Evolutionary conservation across 2,329 filamentous ascomycete genomes (phyloP).

Genomic region (Phoma herbarum): DNA sequence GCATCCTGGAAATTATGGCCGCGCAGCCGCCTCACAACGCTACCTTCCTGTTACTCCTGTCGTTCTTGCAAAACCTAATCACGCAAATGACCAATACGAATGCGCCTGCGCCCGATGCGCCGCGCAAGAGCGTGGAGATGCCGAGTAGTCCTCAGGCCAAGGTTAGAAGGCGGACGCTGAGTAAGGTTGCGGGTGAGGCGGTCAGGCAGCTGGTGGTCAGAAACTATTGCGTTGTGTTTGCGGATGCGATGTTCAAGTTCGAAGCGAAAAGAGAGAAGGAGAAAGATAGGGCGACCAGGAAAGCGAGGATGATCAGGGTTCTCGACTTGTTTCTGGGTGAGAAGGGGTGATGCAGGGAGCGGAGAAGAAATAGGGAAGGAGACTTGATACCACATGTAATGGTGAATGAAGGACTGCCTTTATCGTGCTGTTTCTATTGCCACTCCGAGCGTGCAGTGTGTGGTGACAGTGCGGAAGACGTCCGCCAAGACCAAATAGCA

Average conservation of each 20-base stretch:
- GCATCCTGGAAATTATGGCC: constrained; percentile 76
- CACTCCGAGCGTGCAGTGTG: not conserved
- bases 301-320: constrained; percentile 71
- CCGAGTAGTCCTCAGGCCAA: constrained; percentile 48
- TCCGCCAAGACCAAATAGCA: too few relatives aligned
- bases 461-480: not conserved
- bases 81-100: constrained; percentile 59
- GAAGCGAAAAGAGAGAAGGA: constrained; percentile 53
- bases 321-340: constrained; percentile 72
- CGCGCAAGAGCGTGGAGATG: constrained; percentile 40
- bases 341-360: not conserved
- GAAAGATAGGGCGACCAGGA: constrained; percentile 67
- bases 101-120: constrained; percentile 31
- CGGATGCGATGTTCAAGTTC: constrained; percentile 67
- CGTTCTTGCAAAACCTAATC: constrained; percentile 72
- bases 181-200: constrained; percentile 60
- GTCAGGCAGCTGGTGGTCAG: constrained; percentile 68
- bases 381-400: not conserved
- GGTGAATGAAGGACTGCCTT: not conserved
- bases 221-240: constrained; percentile 72
- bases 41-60: constrained; percentile 85
- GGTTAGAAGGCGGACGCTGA: constrained; percentile 50
- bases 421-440: not conserved
- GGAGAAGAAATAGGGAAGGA: not conserved
- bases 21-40: constrained; percentile 80